These are phyloP conservation scores for Suillus weaverae DNA, from an alignment of 768 basidiomycete species.

Conservation along the genomic window DNA sequence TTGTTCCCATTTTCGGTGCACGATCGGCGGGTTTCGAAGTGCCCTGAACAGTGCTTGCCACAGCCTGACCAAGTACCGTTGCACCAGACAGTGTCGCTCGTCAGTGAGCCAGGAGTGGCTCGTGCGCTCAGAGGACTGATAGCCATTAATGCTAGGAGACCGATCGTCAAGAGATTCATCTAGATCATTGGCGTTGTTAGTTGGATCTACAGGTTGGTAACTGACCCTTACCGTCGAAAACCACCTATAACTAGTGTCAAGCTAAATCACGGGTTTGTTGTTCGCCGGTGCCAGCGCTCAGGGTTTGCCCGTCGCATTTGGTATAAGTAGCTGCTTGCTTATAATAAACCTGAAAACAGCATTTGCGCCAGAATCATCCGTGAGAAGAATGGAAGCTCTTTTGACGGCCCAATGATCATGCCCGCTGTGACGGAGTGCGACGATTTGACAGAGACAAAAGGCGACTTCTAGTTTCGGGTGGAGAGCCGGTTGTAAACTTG, in stretches of 20 bases:
- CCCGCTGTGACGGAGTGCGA: neutral
- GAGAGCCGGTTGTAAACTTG: neutral
- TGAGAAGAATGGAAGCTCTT: constrained; percentile 1
- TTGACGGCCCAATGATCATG: neutral
- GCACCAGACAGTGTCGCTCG: constrained; percentile 8
- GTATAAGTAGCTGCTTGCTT: neutral
- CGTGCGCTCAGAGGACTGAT: neutral
- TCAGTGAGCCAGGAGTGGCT: neutral
- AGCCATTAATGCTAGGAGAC: neutral
- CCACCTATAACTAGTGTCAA: neutral
- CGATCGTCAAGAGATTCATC: neutral
- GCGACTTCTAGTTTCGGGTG: neutral
- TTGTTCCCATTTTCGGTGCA: constrained; percentile 7
- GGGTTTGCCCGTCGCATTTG: neutral
- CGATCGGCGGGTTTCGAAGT: constrained; percentile 13
- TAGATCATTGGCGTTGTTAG: neutral
- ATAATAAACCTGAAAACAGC: constrained; percentile 1
- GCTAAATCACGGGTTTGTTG: neutral
- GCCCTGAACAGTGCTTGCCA: constrained; percentile 6
- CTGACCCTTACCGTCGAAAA: neutral
- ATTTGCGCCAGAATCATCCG: neutral
- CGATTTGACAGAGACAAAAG: neutral
- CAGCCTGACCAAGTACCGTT: constrained; percentile 13
- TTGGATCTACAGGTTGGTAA: neutral
- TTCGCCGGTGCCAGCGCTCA: neutral